Base-by-base conservation (phyloP, 768 basidiomycete species). In the Fistulinella prunicolor region DNA sequence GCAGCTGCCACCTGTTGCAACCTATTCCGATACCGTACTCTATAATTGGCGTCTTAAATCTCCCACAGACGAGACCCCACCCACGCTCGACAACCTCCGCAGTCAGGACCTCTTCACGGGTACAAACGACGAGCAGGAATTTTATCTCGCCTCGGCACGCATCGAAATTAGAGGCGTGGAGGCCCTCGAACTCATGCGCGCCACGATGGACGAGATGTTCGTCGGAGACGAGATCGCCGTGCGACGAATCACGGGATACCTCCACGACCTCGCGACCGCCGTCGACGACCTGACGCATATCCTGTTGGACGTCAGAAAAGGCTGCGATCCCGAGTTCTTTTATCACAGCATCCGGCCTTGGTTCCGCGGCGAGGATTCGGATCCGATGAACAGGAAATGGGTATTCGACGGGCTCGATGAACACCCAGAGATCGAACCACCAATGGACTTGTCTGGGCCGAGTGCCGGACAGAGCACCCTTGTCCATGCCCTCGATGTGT, bases 11-110 rank as follows among this genome's bases (percentile, higher is more conserved):
- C 92, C 94, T 0, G 73, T 95, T 34, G 75, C 93, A 48, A 96
- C 93, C 4, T 96, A 93, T 63, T 85, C 93, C 9, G 93, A 95
- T 63, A 86, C 85, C 23, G 93, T 96, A 8, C 77, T 96, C 22
- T 96, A 93, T 70, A 95, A 95, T 64, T 89, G 86, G 85, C 56
- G 24, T 58, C 74, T 55, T 54, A 72, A 35, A 34, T 38, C 29
- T 62, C 69, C 54, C 69, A 38, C 38, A 6, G 39, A 62, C 2
- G 49, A 51, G 26, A 55, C 68, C 49, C 56, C 61, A 12, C 73
- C 76, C 1, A 70, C 68, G 24, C 66, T 79, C 6, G 69, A 82
- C 45, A 84, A 90, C 59, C 72, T 94, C 42, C 77, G 77, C 37
- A 79, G 76, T 49, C 73, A 75, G 50, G 83, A 83, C 1, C 70